phyloP scores from a whole-genome alignment of 306 rosid genomes.

The Vigna angularis region DNA sequence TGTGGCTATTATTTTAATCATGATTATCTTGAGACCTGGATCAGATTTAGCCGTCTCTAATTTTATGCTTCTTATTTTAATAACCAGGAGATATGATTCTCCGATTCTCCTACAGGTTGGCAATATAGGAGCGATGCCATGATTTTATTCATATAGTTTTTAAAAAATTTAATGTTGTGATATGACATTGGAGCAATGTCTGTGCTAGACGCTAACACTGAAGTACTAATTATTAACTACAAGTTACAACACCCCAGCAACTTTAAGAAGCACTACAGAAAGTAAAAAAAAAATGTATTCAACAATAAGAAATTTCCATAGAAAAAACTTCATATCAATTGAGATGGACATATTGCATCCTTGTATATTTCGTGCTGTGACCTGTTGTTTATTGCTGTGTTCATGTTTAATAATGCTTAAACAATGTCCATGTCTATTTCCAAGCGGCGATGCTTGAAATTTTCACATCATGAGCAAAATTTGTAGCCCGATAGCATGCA shows the following conservation, averaged over 20 bases:
- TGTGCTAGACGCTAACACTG: background rate
- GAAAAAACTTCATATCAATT: background rate
- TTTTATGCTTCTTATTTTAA: background rate
- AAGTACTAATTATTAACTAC: background rate
- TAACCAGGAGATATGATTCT: too few relatives aligned
- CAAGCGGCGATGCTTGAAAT: background rate
- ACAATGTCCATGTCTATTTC: background rate
- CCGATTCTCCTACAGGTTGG: too few relatives aligned
- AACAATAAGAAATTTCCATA: background rate
- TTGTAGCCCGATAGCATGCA: background rate
- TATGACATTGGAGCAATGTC: background rate
- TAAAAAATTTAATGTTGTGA: background rate
- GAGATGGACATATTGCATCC: background rate
- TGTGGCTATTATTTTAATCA: background rate
- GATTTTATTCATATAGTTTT: background rate
- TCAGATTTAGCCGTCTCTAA: background rate
- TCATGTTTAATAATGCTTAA: background rate
- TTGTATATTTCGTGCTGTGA: background rate
- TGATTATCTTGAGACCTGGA: background rate
- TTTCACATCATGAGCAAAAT: background rate
- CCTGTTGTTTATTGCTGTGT: background rate
- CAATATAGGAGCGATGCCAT: background rate
- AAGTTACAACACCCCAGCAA: background rate
- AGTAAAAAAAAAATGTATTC: background rate
- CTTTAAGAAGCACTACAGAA: background rate